Conservation (phyloP, 108 stramenopile species). For the Nannochloropsis salina region DNA sequence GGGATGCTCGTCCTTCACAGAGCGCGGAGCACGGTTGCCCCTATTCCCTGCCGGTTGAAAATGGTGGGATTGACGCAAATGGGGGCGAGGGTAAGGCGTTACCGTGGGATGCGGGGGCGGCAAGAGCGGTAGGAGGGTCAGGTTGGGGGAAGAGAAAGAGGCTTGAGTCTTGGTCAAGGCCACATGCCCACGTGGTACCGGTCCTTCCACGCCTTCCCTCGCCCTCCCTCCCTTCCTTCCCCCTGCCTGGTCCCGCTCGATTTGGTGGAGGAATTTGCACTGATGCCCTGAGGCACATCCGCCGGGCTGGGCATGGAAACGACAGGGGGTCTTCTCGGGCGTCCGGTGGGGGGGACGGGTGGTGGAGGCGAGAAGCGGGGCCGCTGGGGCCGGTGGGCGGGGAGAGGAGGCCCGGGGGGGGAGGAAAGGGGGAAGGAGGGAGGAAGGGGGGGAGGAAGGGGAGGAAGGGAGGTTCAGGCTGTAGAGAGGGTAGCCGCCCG, state of each 20-base stretch:
- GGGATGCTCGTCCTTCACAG: too few species aligned
- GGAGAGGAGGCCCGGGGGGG: neutral
- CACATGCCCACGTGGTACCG: too few species aligned
- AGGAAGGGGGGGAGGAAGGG: neutral
- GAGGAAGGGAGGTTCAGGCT: neutral
- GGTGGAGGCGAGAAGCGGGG: neutral
- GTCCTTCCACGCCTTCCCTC: neutral
- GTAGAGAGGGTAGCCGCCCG: neutral
- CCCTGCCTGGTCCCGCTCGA: neutral
- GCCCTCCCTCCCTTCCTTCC: neutral
- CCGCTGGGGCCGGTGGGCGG: neutral
- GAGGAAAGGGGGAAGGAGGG: neutral
- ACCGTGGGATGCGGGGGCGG: too few species aligned
- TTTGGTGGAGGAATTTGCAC: neutral
- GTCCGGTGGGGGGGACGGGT: neutral
- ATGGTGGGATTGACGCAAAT: too few species aligned
- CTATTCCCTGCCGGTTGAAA: too few species aligned
- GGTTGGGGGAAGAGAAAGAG: too few species aligned
- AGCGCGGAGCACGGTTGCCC: too few species aligned
- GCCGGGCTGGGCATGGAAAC: neutral
- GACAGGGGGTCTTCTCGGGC: neutral
- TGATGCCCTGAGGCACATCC: neutral
- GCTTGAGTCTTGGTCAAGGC: too few species aligned
- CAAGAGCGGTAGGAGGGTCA: too few species aligned
- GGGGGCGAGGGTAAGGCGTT: too few species aligned